Base-by-base conservation (phyloP, 2,329 filamentous ascomycete species). In the Daldinia sp. region DNA sequence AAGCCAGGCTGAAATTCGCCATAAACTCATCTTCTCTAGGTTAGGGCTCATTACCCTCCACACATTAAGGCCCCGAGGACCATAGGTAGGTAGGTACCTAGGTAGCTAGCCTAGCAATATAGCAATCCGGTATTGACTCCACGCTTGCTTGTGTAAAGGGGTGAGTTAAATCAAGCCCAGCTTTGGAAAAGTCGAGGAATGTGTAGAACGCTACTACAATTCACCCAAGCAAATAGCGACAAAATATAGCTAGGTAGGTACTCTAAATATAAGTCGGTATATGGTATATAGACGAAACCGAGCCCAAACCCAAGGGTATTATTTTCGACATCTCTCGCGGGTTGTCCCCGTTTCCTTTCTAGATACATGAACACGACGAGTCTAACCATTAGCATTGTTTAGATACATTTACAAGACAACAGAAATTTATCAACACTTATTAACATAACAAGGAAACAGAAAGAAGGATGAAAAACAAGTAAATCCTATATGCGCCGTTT, bases 401-500 rank as follows among this genome's bases (percentile, higher is more conserved):
- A n/a, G n/a, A n/a, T n/a, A n/a, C n/a, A n/a, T n/a, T n/a, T n/a
- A n/a, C n/a, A n/a, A n/a, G n/a, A n/a, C n/a, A n/a, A 35, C 15
- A 35, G 32, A 35, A 10, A 39, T 39, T 7, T 39, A 9, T 21
- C 35, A 15, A 39, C 8, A 39, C 19, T 3, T 17, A 53, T 57
- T 61, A n/a, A n/a, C n/a, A 62, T 49, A 53, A 32, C 34, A 51
- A 53, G 39, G 37, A 41, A 41, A 19, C 1, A 41, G 5, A 2
- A 34, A 34, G 11, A n/a, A 43, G 23, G n/a, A 25, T 3, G 25
- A 43, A 19, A 43, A 43, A 19, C 5, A 43, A 45, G 4, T 13
- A 15, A 58, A 30, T 41, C 37, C 17, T 43, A 25, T 58, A 55
- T 47, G 43, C 56, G 25, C 25, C 55, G 17, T 35, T 32, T 35